phyloP scores from a whole-genome alignment of 2,329 filamentous ascomycete genomes.

The Aspergillus oerlinghausenensis region DNA sequence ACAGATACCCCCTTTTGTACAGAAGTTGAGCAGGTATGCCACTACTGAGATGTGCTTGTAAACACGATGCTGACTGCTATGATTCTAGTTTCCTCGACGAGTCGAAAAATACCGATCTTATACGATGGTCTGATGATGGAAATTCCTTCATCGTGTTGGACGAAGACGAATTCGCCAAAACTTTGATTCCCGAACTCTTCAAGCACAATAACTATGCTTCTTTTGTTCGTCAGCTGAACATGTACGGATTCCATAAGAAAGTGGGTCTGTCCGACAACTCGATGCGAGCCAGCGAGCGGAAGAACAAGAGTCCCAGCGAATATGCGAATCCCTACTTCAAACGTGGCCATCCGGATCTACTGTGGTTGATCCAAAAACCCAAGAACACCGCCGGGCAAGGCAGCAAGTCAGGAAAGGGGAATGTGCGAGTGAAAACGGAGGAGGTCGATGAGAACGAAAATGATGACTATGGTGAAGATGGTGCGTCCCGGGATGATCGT shows the following conservation, averaged over 20 bases:
- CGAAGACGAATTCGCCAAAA: constrained; percentile 81
- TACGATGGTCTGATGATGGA: constrained; percentile 94
- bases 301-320: constrained; percentile 96
- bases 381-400: constrained; percentile 61
- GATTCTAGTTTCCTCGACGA: constrained; percentile 78
- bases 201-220: constrained; percentile 78
- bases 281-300: constrained; percentile 93
- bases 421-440: constrained; percentile 44
- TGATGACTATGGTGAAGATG: constrained; percentile 50
- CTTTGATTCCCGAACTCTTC: constrained; percentile 69
- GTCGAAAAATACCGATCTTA: constrained; percentile 86
- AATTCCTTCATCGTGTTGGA: constrained; percentile 96
- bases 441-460: constrained; percentile 62
- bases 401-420: constrained; percentile 48
- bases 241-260: constrained; percentile 64
- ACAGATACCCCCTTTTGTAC: constrained; percentile 94
- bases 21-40: constrained; percentile 89
- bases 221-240: constrained; percentile 67
- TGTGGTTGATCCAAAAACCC: constrained; percentile 96
- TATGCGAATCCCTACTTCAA: constrained; percentile 97
- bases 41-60: neutral
- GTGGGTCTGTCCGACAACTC: constrained; percentile 93
- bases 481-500: constrained; percentile 30
- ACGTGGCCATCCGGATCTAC: constrained; percentile 81
- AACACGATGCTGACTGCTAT: constrained; percentile 7